Conservation (phyloP, 2,329 filamentous ascomycete genomes). For the Aspergillus luchuensis region DNA sequence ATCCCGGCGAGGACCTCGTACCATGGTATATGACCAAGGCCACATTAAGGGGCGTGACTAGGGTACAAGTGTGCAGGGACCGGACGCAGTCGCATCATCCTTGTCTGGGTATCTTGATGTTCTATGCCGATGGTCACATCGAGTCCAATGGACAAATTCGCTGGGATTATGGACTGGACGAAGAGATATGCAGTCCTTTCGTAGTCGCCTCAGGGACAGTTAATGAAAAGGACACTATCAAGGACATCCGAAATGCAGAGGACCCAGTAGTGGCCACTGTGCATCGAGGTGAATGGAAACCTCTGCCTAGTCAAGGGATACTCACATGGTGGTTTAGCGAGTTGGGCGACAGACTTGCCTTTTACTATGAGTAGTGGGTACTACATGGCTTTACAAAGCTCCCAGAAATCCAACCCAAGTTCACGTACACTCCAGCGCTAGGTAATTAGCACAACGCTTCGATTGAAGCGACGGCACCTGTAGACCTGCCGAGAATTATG, state of each 20-base stretch:
- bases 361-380: no score
- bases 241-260: conserved; percentile 7
- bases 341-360: conserved; percentile 1
- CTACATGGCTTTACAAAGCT: no score
- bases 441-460: no score
- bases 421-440: no score
- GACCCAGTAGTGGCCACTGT: neutral
- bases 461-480: no score
- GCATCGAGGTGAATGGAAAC: neutral
- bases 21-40: conserved; percentile 20
- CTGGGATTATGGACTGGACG: conserved; percentile 14
- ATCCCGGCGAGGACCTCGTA: neutral
- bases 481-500: no score
- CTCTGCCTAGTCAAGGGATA: conserved; percentile 11
- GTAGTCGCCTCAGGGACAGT: neutral
- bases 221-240: conserved; percentile 13
- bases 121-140: conserved; percentile 15
- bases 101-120: conserved; percentile 16
- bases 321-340: conserved; percentile 19
- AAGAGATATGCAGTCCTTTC: conserved; percentile 4
- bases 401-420: no score
- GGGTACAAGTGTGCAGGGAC: conserved; percentile 19
- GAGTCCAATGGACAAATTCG: conserved; percentile 19
- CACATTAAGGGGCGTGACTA: conserved; percentile 12
- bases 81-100: conserved; percentile 11